These are phyloP conservation scores for Thalassiosira livingstoniorum DNA, from an alignment of 352 stramenopile species.

Conservation along the genomic window DNA sequence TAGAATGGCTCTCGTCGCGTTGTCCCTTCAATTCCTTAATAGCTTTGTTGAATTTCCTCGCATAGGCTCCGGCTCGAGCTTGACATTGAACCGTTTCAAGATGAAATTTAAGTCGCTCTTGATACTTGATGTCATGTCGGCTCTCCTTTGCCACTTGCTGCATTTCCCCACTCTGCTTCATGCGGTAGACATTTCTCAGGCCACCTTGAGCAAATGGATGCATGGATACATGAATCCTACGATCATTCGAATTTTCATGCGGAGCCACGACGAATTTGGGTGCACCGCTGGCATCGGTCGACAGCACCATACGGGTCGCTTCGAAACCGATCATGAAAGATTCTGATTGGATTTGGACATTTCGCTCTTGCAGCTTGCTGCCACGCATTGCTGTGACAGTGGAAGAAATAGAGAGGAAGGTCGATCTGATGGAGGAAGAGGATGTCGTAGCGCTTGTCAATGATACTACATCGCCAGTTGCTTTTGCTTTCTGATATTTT, in stretches of 20 bases:
- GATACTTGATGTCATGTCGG: slow-evolving; percentile 19
- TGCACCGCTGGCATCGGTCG: background rate
- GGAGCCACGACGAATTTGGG: background rate
- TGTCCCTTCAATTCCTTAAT: background rate
- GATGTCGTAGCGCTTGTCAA: slow-evolving; percentile 1
- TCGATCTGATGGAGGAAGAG: background rate
- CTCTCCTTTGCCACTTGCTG: slow-evolving; percentile 27
- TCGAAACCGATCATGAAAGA: slow-evolving; percentile 18
- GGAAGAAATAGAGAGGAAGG: slow-evolving; percentile 18
- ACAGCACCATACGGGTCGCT: slow-evolving; percentile 20
- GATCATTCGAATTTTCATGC: background rate
- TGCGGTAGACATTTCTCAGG: slow-evolving; percentile 20
- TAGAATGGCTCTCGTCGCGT: background rate
- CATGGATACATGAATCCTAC: slow-evolving; percentile 22
- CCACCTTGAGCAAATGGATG: slow-evolving; percentile 35
- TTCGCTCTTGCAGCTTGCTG: slow-evolving; percentile 4
- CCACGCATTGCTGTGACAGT: slow-evolving; percentile 18
- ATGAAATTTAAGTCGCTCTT: slow-evolving; percentile 16
- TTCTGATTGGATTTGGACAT: slow-evolving; percentile 6
- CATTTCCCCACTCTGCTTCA: background rate
- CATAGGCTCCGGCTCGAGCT: slow-evolving; percentile 1
- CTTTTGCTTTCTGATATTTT: slow-evolving; percentile 1
- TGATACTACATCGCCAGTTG: slow-evolving; percentile 12
- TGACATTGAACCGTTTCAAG: slow-evolving; percentile 23
- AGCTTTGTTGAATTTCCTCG: slow-evolving; percentile 9